A percentile compares a stretch with the other conserved stretches of the same genome.
These are phyloP conservation scores for Penicillium flavigenum DNA, from an alignment of 495 filamentous ascomycete species.

Conservation along the genomic window DNA sequence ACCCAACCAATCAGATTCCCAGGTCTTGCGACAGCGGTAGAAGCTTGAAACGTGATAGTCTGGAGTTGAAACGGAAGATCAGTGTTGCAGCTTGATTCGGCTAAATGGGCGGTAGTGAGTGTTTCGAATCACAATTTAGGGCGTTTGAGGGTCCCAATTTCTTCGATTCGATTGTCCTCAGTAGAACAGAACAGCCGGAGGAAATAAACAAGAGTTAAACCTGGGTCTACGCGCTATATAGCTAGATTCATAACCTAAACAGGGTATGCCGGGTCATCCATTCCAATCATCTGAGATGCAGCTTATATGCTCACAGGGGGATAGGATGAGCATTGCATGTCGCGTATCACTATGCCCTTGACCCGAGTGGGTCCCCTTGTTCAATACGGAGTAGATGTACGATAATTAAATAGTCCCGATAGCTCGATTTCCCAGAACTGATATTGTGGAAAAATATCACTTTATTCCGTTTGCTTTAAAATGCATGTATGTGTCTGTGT, in stretches of 20 bases:
- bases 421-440: not conserved
- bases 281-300: slow-evolving; percentile 21
- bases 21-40: slow-evolving; percentile 8
- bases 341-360: slow-evolving; percentile 7
- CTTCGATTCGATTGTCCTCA: no score
- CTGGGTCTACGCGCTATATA: slow-evolving; percentile 23
- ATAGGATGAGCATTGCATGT: slow-evolving; percentile 1
- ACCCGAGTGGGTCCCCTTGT: not conserved
- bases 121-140: not conserved
- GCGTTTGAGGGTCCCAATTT: not conserved
- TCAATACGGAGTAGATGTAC: not conserved
- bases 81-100: slow-evolving; percentile 25
- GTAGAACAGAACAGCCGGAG: not conserved
- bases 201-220: not conserved
- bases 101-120: not conserved
- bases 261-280: slow-evolving; percentile 26
- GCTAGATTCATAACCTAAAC: slow-evolving; percentile 12
- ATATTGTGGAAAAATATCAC: not conserved
- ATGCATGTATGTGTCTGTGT: no score
- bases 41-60: slow-evolving; percentile 36
- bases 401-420: not conserved
- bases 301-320: not conserved
- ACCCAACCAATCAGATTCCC: slow-evolving; percentile 30
- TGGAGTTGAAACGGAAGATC: slow-evolving; percentile 33
- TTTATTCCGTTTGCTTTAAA: not conserved